Evolutionary conservation across 441 rosid genomes (phyloP), one percentile per base, ranked within the genome.

Genomic region (Syzygium syzygioides): DNA sequence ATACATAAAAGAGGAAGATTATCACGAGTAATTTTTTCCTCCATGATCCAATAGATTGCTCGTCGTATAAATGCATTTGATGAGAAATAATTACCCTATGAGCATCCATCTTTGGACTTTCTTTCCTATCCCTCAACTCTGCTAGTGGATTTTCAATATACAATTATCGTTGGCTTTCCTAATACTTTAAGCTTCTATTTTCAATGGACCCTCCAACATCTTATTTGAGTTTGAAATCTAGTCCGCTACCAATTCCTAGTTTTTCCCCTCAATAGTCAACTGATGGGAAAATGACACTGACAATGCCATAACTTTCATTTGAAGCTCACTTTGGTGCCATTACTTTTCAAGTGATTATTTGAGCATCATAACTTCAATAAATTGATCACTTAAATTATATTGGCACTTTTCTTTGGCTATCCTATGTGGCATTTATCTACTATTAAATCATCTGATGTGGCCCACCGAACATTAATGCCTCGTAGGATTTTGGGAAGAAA

Each of bases 1-100:
- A 12, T 34, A 37, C 83, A 76, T 76, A 23, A 37, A 20, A 37
- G n/a, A 59, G 87, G 86, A 90, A 91, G 87, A 91, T 28, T 80
- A 84, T 90, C 89, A 86, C 85, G 80, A 86, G 52, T 37, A 45
- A 71, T 37, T 71, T 76, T 76, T 37, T 28, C 23, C 52, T 37
- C 83, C 83, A 37, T 23, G 83, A 76, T 28, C 32, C 2, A 20
- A 76, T 11, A 76, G 83, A 76, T 76, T 76, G 18, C 83, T 76
- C n/a, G 23, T 37, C 28, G 52, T 37, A 37, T 23, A 76, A 76
- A 76, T 76, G 52, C 52, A 37, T 37, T 76, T 71, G 80, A 71
- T 34, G 50, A 26, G 50, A 19, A 37, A 71, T 34, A 71, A 71
- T 71, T 45, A 76, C 83, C 23, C 50, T 37, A 28, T 37, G 17